Evolutionary conservation across 1,284 basidiomycete genomes (phyloP), one percentile per base, ranked within the genome.

Genomic region (Rugosomyces carneus): DNA sequence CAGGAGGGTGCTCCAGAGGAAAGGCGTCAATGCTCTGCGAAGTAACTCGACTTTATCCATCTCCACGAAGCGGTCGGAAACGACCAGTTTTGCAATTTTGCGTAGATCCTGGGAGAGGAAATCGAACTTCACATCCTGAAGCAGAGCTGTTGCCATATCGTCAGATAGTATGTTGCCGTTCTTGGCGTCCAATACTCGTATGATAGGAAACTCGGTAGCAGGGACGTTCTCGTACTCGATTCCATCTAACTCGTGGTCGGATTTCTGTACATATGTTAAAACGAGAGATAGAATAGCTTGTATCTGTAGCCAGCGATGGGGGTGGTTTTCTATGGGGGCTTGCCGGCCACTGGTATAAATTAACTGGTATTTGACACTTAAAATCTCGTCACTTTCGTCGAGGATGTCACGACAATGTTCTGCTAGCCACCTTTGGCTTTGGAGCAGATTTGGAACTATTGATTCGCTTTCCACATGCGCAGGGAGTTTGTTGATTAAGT

Each of bases 311-410:
- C 78, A 79, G 39, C 78, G 69, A 42, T 73, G 59, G 0, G 75
- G 72, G 31, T 64, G 63, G 21, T 66, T 65, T 27, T 78, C 69
- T 13, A 76, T 46, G 1, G 65, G 57, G 24, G 45, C 47, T 39
- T 72, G 71, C 3, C 56, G 37, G n/a, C 72, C 73, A 23, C 70
- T 57, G 0, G 75, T 71, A 44, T 78, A 78, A 0, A 78, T 60
- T 3, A 79, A 58, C 36, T 78, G 75, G 42, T 72, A 78, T 0
- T 66, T 64, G 31, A 71, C 67, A 39, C 70, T 67, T 3, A 78
- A 62, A 18, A 79, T 63, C 45, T 78, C 75, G 44, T 78, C 75
- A 50, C 75, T 76, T 51, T 78, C 75, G 37, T 79, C 77, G 2
- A 78, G 51, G 21, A 78, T 60, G 42, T 78, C 75, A 16, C 73